Percentiles rank a stretch among this genome's conserved stretches.
Evolutionary conservation across 345 rosid genomes (phyloP).

Genomic region (Eucalyptus cladocalyx): DNA sequence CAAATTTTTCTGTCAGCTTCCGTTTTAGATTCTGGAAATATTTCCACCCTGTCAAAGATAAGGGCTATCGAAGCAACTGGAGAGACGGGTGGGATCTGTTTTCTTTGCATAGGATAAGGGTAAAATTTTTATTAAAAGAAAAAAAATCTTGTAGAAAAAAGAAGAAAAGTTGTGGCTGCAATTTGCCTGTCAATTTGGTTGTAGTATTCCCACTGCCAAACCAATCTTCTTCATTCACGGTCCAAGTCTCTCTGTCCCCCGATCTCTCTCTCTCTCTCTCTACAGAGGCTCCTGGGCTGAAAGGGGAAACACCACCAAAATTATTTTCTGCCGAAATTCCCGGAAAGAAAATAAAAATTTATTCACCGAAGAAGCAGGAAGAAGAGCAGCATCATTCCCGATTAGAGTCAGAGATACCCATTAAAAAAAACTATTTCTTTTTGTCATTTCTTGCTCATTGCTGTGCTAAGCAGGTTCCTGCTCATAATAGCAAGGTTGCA

Average conservation of each 20-base stretch:
- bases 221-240: constrained; percentile 13
- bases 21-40: not conserved
- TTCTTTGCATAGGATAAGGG: constrained; percentile 2
- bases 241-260: not conserved
- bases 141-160: not conserved
- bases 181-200: constrained; percentile 25
- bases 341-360: not conserved
- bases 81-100: constrained; percentile 21
- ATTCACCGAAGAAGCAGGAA: not conserved
- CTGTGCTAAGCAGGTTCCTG: not conserved
- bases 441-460: not conserved
- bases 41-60: constrained; percentile 22
- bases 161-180: constrained; percentile 48
- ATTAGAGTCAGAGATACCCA: not conserved
- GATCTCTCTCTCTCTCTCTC: not conserved
- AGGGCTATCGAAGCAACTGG: constrained; percentile 17
- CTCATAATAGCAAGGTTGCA: not conserved
- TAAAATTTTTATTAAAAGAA: not conserved
- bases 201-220: constrained; percentile 13
- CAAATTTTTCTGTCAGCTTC: not conserved
- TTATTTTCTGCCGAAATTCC: not conserved
- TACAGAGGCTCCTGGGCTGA: not conserved
- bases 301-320: not conserved
- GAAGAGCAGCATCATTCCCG: not conserved
- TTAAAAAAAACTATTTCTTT: not conserved